Evolutionary conservation across 768 basidiomycete species (phyloP).

Genomic region (Kondoa malvinella): DNA sequence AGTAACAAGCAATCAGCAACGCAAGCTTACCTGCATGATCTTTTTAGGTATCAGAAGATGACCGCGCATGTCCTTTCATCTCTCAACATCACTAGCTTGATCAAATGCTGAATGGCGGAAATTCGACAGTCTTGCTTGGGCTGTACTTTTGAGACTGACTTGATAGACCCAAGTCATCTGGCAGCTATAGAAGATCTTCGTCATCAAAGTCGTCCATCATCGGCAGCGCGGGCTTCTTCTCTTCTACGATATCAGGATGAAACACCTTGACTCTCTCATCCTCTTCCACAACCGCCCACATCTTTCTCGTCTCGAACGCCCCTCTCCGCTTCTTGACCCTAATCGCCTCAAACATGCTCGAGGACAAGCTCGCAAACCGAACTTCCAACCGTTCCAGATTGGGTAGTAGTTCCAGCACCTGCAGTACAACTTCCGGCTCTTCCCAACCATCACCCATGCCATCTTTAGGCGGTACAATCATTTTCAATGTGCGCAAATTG

Average conservation of each 20-base stretch:
- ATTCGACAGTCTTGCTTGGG: conserved; percentile 35
- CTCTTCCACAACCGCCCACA: not conserved
- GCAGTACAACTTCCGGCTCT: not conserved
- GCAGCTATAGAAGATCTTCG: not conserved
- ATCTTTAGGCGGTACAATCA: not conserved
- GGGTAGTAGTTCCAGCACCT: not conserved
- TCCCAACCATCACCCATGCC: not conserved
- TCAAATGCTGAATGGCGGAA: conserved; percentile 48
- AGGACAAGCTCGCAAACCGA: not conserved
- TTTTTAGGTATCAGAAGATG: conserved; percentile 81
- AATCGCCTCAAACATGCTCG: not conserved
- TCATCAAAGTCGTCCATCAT: not conserved
- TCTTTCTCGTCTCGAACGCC: not conserved
- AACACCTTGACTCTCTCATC: not conserved
- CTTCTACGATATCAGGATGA: not conserved
- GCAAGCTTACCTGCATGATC: conserved; percentile 64
- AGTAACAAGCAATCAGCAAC: conserved; percentile 45
- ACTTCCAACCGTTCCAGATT: not conserved
- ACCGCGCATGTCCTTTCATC: conserved; percentile 56
- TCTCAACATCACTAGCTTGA: conserved; percentile 56
- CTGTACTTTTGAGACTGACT: conserved; percentile 11
- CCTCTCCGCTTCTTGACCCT: not conserved
- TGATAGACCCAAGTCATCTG: too few relatives aligned
- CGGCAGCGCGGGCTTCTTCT: not conserved
- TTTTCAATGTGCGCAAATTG: not conserved